Evolutionary conservation across 148 eudicot species (phyloP).

Genomic region (Chenopodium album): DNA sequence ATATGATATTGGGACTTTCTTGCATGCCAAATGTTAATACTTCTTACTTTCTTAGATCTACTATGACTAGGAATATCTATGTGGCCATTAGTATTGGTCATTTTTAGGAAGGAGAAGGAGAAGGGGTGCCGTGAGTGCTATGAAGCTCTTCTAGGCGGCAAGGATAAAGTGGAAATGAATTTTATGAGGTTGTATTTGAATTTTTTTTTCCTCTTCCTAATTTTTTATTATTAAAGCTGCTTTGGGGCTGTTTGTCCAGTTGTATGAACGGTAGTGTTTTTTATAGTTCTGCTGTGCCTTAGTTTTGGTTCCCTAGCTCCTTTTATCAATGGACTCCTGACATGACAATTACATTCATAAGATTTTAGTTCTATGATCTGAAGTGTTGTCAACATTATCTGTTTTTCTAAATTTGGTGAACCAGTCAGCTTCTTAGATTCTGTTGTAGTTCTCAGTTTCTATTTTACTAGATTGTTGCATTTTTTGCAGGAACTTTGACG

Average conservation of each 20-base stretch:
- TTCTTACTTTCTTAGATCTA: too few relatives aligned
- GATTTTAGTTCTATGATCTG: not conserved
- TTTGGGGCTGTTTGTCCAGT: not conserved
- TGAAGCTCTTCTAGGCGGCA: not conserved
- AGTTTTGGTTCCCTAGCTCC: not conserved
- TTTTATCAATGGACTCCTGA: too few relatives aligned
- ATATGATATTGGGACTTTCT: not conserved
- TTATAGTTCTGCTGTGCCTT: not conserved
- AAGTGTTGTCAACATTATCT: not conserved
- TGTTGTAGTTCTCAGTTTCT: not conserved
- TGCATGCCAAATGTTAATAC: too few relatives aligned
- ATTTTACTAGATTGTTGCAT: not conserved
- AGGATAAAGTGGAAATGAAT: not conserved
- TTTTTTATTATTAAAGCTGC: not conserved
- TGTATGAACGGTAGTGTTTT: not conserved
- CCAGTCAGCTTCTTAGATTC: not conserved
- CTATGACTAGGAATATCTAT: too few relatives aligned
- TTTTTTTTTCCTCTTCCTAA: not conserved
- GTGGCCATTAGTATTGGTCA: too few relatives aligned
- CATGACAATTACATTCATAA: not conserved
- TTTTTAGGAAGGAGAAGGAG: too few relatives aligned
- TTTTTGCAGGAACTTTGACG: not conserved
- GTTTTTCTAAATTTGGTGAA: not conserved
- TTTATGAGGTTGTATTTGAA: not conserved
- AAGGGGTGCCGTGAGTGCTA: too few relatives aligned